Percentiles rank a stretch among this genome's conserved stretches.
These are phyloP conservation scores for Oryza longistaminata DNA, from an alignment of 176 grass and related monocot species.

Conservation along the genomic window DNA sequence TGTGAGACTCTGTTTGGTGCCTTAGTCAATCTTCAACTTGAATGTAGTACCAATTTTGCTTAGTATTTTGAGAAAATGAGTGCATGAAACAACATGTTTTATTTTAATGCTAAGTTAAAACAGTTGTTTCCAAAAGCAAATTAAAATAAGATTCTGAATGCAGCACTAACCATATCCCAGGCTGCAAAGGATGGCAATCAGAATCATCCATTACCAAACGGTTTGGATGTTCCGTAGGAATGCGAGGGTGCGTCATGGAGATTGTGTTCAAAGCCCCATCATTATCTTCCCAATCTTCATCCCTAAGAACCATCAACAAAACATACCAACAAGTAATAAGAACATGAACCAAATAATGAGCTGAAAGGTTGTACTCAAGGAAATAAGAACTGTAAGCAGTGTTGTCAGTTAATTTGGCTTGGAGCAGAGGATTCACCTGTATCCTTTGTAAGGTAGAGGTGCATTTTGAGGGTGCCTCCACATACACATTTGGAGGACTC, in stretches of 20 bases:
- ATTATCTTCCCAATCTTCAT: constrained; percentile 99
- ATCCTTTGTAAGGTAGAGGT: constrained; percentile 90
- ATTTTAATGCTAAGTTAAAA: neutral
- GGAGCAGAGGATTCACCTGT: constrained; percentile 56
- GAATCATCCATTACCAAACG: constrained; percentile 69
- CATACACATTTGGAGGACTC: constrained; percentile 94
- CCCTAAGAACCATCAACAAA: constrained; percentile 45
- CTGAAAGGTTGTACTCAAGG: neutral
- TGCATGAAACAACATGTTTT: neutral
- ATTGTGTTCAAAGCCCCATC: constrained; percentile 95
- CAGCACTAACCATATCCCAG: constrained; percentile 84
- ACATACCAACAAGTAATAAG: neutral
- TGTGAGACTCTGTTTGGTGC: neutral
- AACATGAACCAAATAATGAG: constrained; percentile 1
- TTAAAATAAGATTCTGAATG: constrained; percentile 25
- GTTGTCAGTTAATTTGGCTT: neutral
- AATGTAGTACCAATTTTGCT: constrained; percentile 5
- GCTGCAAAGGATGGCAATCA: constrained; percentile 84
- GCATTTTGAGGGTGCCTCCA: constrained; percentile 68
- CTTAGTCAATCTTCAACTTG: neutral
- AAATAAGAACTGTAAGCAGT: neutral
- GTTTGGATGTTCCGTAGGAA: constrained; percentile 81
- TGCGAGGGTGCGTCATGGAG: constrained; percentile 85
- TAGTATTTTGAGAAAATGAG: neutral
- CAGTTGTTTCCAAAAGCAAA: constrained; percentile 19